Conservation (phyloP, 2,329 filamentous ascomycete species). For the Aspergillus jensenii region DNA sequence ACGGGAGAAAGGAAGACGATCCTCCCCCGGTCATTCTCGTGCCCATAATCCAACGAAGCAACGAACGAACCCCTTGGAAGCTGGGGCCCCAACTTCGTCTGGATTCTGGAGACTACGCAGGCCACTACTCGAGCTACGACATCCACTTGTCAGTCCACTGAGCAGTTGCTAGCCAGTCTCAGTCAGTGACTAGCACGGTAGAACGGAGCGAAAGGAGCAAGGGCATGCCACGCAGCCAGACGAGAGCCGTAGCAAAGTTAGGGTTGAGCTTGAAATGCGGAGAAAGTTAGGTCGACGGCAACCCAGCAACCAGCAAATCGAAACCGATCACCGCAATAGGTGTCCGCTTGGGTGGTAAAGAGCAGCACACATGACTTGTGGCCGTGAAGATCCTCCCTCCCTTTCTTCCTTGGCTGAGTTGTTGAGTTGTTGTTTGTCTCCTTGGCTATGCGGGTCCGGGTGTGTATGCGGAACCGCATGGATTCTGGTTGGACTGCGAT, state of each 20-base stretch:
- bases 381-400: neutral
- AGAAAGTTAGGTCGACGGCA: neutral
- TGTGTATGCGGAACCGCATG: slow-evolving; percentile 2
- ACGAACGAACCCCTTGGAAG: neutral
- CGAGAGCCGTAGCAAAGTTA: neutral
- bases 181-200: neutral
- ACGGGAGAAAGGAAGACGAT: neutral
- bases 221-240: neutral
- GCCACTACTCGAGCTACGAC: too few species aligned
- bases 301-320: too few species aligned
- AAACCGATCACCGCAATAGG: too few species aligned
- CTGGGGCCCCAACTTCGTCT: neutral
- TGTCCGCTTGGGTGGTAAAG: too few species aligned
- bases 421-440: neutral
- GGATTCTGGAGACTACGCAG: too few species aligned
- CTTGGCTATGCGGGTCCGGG: neutral
- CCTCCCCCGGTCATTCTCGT: neutral
- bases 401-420: neutral
- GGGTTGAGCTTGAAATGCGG: neutral
- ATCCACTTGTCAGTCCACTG: too few species aligned
- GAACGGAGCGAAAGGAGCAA: neutral
- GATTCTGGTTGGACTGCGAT: neutral
- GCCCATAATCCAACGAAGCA: too few species aligned
- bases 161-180: too few species aligned
- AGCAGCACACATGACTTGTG: neutral